phyloP scores from a whole-genome alignment of 2,329 filamentous ascomycete genomes.

The Colletotrichum sp. region DNA sequence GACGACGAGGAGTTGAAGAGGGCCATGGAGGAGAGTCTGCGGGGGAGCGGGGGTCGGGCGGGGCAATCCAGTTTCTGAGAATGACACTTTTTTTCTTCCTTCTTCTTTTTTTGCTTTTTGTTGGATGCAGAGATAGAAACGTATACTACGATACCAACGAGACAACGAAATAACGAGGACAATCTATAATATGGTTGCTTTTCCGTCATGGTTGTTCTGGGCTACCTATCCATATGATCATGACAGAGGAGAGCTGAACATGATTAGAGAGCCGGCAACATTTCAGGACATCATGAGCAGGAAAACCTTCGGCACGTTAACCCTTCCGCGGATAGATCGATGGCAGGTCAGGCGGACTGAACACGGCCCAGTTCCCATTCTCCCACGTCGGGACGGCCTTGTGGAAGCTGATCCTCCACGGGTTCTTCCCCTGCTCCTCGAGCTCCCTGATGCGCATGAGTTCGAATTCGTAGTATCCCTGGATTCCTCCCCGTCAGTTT shows the following conservation, averaged over 20 bases:
- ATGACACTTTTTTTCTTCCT: neutral
- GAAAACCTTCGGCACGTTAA: neutral
- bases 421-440: conserved; percentile 30
- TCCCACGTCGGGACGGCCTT: conserved; percentile 26
- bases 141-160: conserved; percentile 15
- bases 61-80: conserved; percentile 10
- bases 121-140: neutral
- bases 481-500: neutral
- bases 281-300: neutral
- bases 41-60: conserved; percentile 31
- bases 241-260: neutral
- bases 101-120: neutral
- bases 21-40: conserved; percentile 62
- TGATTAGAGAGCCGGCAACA: neutral
- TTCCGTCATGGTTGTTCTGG: neutral
- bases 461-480: conserved; percentile 30
- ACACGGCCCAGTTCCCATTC: conserved; percentile 25
- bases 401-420: conserved; percentile 32
- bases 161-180: neutral
- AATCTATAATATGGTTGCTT: neutral
- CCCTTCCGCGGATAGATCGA: neutral
- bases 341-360: neutral
- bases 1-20: conserved; percentile 60
- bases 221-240: neutral
- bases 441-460: conserved; percentile 27